A percentile compares a stretch with the other conserved stretches of the same genome.
Evolutionary conservation across 78 protist species (phyloP).

Genomic region (Chrysochromulina tobinii): DNA sequence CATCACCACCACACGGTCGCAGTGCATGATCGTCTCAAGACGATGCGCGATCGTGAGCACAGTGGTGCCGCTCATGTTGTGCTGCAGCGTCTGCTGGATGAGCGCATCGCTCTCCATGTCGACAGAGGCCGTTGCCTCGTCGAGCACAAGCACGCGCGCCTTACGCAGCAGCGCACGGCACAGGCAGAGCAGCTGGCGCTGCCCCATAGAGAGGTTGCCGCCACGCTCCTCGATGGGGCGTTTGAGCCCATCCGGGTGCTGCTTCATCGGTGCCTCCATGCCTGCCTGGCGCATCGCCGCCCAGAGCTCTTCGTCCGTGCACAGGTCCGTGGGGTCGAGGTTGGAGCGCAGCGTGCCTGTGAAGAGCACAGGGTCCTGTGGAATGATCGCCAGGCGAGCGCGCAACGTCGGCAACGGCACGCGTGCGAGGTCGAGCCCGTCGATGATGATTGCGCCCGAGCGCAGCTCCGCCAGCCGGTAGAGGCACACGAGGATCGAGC

Average conservation of each 20-base stretch:
- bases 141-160: conserved; percentile 45
- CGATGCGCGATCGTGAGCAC: conserved; percentile 93
- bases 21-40: conserved; percentile 80
- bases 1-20: conserved; percentile 71
- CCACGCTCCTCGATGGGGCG: conserved; percentile 47
- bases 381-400: conserved; percentile 38
- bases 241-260: background rate
- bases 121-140: conserved; percentile 75
- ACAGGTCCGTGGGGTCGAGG: conserved; percentile 82
- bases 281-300: conserved; percentile 42
- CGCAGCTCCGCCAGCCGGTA: conserved; percentile 42
- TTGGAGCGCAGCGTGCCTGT: conserved; percentile 80
- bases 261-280: background rate
- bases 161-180: conserved; percentile 86
- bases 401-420: conserved; percentile 27
- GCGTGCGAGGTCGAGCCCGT: conserved; percentile 8
- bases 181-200: conserved; percentile 92
- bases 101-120: conserved; percentile 49
- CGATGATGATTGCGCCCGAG: conserved; percentile 1
- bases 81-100: conserved; percentile 37
- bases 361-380: conserved; percentile 90
- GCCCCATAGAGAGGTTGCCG: conserved; percentile 77
- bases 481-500: background rate
- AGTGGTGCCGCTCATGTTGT: conserved; percentile 64
- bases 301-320: conserved; percentile 72